Evolutionary conservation across 148 eudicot genomes (phyloP), one percentile per base, ranked within the genome.

Genomic region (Vaccinium vitisidaea): DNA sequence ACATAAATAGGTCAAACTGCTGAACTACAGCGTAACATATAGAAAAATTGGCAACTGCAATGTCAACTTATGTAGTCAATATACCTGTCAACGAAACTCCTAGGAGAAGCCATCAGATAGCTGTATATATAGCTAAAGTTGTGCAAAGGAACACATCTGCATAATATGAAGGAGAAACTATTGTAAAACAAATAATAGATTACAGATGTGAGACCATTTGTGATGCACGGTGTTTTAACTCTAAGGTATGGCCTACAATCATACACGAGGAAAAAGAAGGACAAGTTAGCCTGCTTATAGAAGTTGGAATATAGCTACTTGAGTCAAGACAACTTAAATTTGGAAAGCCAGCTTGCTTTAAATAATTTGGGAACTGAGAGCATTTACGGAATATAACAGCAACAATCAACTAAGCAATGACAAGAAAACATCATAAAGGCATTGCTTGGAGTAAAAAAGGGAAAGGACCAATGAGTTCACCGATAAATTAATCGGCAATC

Each of bases 1-100:
- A 84, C 21, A 65, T 23, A 61, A 59, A 61, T 61, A 36, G 46
- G 27, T 81, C n/a, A 18, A 74, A 59, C 25, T 52, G 76, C 25
- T 27, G 53, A 65, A 50, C 25, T 53, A 52, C 49, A 63, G 16
- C n/a, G 65, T 43, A 25, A 82, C 49, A 54, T 56, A 82, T 15
- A 50, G 83, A 55, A 83, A 70, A 78, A 82, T 83, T 65, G 84
- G 83, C 79, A n/a, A 27, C 39, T 76, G 61, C 23, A 19, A 52
- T 36, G 53, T 67, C 27, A 54, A 16, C 43, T 30, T 81, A 58
- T 82, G 71, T 19, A 36, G 73, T 16, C n/a, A 18, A 84, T 75
- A 78, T 85, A 94, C 98, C 99, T 95, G 94, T 97, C 99, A 56
- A 97, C 99, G 86, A 95, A 97, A 86, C 99, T 97, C 77, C 83